These are phyloP conservation scores for Pelargonium australe DNA, from an alignment of 441 rosid genomes.

Conservation along the genomic window DNA sequence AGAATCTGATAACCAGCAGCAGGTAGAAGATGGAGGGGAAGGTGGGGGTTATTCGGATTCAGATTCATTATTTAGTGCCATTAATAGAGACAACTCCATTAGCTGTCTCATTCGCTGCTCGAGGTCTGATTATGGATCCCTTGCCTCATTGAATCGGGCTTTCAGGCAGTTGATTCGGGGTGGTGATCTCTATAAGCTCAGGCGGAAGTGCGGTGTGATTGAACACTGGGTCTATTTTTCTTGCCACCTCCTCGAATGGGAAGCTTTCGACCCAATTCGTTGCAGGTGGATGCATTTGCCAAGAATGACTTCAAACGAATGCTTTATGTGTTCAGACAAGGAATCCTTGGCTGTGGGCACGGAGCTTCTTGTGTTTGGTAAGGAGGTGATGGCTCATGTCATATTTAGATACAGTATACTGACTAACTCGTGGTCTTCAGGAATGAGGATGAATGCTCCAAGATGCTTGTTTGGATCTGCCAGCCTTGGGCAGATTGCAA, in stretches of 20 bases:
- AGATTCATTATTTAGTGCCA: constrained; percentile 54
- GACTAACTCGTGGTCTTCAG: constrained; percentile 78
- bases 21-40: constrained; percentile 36
- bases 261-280: constrained; percentile 72
- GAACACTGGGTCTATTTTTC: constrained; percentile 97
- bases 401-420: constrained; percentile 79
- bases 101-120: constrained; percentile 68
- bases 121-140: constrained; percentile 71
- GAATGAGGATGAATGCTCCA: constrained; percentile 70
- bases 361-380: constrained; percentile 84
- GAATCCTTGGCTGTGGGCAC: constrained; percentile 97
- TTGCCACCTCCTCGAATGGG: constrained; percentile 78
- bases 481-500: constrained; percentile 81
- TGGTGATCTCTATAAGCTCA: constrained; percentile 62
- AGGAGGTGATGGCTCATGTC: constrained; percentile 55
- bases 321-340: constrained; percentile 70
- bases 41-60: constrained; percentile 32
- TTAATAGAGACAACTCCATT: constrained; percentile 71
- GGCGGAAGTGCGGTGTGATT: constrained; percentile 47
- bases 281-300: constrained; percentile 85
- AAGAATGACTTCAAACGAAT: constrained; percentile 62
- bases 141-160: constrained; percentile 61
- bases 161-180: constrained; percentile 62
- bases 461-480: constrained; percentile 95
- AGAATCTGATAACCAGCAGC: constrained; percentile 24